phyloP scores from a whole-genome alignment of 139 green algal species.

The Desmodesmus armatus region DNA sequence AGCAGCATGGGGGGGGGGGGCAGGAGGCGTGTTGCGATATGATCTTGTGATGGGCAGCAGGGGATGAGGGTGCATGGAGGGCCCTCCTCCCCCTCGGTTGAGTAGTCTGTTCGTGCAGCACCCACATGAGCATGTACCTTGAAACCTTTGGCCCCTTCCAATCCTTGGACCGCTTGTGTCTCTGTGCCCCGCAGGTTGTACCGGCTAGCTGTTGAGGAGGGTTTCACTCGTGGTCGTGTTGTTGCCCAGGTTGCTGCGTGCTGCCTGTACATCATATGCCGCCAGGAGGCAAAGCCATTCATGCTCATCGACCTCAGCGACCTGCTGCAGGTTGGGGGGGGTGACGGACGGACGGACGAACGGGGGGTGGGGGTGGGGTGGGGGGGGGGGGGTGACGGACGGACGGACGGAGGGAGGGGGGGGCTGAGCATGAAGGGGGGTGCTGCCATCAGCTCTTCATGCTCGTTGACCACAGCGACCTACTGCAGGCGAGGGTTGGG shows the following conservation, averaged over 20 bases:
- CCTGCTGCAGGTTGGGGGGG: constrained; percentile 26
- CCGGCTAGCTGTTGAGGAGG: constrained; percentile 87
- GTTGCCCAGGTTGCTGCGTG: constrained; percentile 92
- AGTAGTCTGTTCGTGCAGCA: no score
- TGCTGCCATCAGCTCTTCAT: no score
- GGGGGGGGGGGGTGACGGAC: no score
- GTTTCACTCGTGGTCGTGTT: constrained; percentile 94
- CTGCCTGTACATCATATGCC: constrained; percentile 97
- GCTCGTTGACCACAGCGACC: no score
- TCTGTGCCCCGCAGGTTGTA: constrained; percentile 71
- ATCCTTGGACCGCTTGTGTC: not conserved
- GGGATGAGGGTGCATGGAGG: no score
- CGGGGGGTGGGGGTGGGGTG: no score
- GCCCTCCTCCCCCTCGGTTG: no score
- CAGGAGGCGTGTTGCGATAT: no score
- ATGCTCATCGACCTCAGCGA: constrained; percentile 99
- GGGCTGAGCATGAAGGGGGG: no score
- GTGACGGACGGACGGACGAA: not conserved
- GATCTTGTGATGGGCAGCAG: no score
- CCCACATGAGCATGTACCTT: not conserved
- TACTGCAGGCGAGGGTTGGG: no score
- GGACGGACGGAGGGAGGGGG: no score
- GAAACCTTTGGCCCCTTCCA: not conserved
- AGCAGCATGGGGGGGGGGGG: not conserved
- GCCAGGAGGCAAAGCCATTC: constrained; percentile 94